These are phyloP conservation scores for Yamadazyma epiphylla DNA, from an alignment of 1,139 yeast species.

Conservation along the genomic window DNA sequence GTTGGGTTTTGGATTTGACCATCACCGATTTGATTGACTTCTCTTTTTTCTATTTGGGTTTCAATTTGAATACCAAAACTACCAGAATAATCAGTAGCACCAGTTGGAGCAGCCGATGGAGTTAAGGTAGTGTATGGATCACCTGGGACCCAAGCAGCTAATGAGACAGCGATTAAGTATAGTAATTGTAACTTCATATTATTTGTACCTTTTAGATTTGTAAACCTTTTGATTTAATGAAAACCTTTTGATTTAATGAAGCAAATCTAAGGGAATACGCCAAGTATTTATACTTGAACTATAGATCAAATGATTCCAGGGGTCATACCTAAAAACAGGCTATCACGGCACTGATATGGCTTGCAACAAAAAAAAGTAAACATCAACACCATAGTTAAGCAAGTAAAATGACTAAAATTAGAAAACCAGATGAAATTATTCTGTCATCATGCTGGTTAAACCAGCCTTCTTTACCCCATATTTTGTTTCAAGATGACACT, in stretches of 20 bases:
- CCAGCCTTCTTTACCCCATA: background rate
- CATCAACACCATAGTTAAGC: too few relatives aligned
- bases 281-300: too few relatives aligned
- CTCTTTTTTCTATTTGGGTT: conserved; percentile 36
- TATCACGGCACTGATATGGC: background rate
- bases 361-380: background rate
- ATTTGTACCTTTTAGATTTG: background rate
- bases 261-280: too few relatives aligned
- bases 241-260: too few relatives aligned
- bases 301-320: background rate
- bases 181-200: conserved; percentile 2
- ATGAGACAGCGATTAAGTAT: conserved; percentile 20
- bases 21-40: conserved; percentile 31
- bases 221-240: too few relatives aligned
- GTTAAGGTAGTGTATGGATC: conserved; percentile 75
- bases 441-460: background rate
- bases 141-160: conserved; percentile 66
- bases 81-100: conserved; percentile 55
- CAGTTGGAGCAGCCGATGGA: conserved; percentile 52
- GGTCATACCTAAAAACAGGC: background rate
- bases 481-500: background rate
- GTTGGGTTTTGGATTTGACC: conserved; percentile 35
- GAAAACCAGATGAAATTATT: too few relatives aligned
- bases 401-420: too few relatives aligned
- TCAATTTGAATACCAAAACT: conserved; percentile 70